Base-by-base conservation (phyloP, 345 rosid species). In the Lepidium aucheri region DNA sequence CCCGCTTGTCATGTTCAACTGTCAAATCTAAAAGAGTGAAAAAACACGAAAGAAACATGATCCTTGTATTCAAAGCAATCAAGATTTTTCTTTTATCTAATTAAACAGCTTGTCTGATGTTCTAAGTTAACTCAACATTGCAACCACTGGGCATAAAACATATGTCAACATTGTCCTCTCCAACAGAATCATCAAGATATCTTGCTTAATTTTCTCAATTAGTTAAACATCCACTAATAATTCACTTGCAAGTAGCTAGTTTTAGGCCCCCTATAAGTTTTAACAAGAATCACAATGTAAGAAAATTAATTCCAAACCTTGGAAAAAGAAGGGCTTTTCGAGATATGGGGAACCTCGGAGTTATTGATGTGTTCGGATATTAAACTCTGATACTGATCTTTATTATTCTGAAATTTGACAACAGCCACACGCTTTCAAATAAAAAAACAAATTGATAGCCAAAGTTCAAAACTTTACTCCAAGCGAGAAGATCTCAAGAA, bases 21-120 rank as follows among this genome's bases (percentile, higher is more conserved):
- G 97, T 90, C 89, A 83, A 84, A 72, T 86, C 89, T 85, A 86
- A 88, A 75, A 78, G 84, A 77, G 95, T 84, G 84, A 85, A 86
- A 28, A 75, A 80, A 83, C 83, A 79, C 78, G 86, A 78, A 84
- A 83, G 84, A 82, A 60, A 77, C 86, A 82, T 82, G 89, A 87
- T 81, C 83, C 67, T 67, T 75, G 53, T 70, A 79, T 42, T 67
- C 74, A 32, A 69, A 70, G 9, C 50, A 45, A 44, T 46, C 17
- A 12, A 17, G 9, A 1, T 5, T 18, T n/a, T 53, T 26, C 6
- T 69, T 45, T 26, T 17, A 30, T 68, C 65, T 34, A 34, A 9
- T 26, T 9, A 47, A 60, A 40, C 17, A 49, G 2, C 6, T 22
- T 20, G 13, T 53, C 43, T 26, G 36, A 35, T 46, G 50, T 14